A percentile compares a stretch with the other conserved stretches of the same genome.
Evolutionary conservation across 352 stramenopile species (phyloP).

Genomic region (Globisporangium ultimum): DNA sequence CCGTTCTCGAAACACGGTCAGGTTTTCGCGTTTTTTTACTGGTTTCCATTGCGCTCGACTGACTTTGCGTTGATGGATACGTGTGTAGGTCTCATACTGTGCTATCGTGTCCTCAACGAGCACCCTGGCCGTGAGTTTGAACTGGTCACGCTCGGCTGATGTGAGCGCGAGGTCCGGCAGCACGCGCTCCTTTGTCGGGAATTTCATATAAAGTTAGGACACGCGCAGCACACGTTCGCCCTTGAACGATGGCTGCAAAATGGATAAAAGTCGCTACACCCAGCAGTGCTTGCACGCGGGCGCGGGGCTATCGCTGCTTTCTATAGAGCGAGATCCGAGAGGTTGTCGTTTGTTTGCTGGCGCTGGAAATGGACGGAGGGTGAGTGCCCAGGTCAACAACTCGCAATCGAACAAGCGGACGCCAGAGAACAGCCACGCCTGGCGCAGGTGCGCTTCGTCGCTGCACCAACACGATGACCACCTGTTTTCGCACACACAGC

Average conservation of each 20-base stretch:
- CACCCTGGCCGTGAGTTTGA: constrained; percentile 13
- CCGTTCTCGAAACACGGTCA: constrained; percentile 33
- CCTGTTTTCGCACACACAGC: no score
- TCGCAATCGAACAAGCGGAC: no score
- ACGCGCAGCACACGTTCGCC: background rate
- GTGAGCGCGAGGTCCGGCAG: constrained; percentile 10
- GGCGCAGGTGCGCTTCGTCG: no score
- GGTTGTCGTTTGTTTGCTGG: no score
- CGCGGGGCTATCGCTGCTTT: background rate
- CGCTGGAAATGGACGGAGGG: no score
- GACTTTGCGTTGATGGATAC: constrained; percentile 20
- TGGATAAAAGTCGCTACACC: background rate
- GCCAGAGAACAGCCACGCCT: no score
- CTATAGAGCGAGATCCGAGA: background rate
- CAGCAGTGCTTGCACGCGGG: no score
- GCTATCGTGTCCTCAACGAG: constrained; percentile 42
- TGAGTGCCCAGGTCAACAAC: no score
- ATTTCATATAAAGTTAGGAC: constrained; percentile 5
- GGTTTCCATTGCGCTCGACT: constrained; percentile 36
- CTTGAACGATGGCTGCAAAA: background rate
- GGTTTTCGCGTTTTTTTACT: constrained; percentile 37
- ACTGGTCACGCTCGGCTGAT: constrained; percentile 5
- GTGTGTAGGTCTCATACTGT: constrained; percentile 28
- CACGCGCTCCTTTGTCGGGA: constrained; percentile 10
- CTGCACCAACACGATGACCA: no score